Evolutionary conservation across 441 rosid species (phyloP).

Genomic region (Populus hybrid): DNA sequence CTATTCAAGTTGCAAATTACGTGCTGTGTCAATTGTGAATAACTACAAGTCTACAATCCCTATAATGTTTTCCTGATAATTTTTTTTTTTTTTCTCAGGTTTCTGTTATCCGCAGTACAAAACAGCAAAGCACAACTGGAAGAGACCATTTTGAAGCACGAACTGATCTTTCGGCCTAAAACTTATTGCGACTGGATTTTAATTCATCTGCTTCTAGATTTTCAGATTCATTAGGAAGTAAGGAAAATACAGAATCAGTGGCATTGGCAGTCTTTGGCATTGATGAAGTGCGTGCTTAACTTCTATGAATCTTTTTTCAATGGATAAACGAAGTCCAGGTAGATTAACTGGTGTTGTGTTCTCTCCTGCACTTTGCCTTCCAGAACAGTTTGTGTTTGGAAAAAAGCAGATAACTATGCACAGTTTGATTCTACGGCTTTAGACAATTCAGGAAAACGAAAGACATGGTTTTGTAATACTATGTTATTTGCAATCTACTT

Average conservation of each 20-base stretch:
- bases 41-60: too few relatives aligned
- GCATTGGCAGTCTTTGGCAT: not conserved
- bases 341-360: not conserved
- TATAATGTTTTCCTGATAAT: not conserved
- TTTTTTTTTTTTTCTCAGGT: slow-evolving; percentile 35
- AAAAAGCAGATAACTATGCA: not conserved
- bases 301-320: not conserved
- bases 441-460: too few relatives aligned
- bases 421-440: not conserved
- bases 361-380: not conserved
- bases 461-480: not conserved
- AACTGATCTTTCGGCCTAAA: slow-evolving; percentile 47
- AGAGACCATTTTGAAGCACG: slow-evolving; percentile 81
- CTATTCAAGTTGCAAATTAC: too few relatives aligned
- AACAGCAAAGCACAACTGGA: slow-evolving; percentile 32
- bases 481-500: not conserved
- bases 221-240: not conserved
- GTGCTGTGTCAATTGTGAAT: too few relatives aligned
- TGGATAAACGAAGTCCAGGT: not conserved
- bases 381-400: not conserved
- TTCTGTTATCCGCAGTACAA: slow-evolving; percentile 57
- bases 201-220: not conserved
- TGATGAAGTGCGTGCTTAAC: not conserved
- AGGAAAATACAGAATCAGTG: not conserved
- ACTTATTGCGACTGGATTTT: slow-evolving; percentile 4